These are phyloP conservation scores for Haberlea rhodopensis DNA, from an alignment of 257 asterid genomes.

Conservation along the genomic window DNA sequence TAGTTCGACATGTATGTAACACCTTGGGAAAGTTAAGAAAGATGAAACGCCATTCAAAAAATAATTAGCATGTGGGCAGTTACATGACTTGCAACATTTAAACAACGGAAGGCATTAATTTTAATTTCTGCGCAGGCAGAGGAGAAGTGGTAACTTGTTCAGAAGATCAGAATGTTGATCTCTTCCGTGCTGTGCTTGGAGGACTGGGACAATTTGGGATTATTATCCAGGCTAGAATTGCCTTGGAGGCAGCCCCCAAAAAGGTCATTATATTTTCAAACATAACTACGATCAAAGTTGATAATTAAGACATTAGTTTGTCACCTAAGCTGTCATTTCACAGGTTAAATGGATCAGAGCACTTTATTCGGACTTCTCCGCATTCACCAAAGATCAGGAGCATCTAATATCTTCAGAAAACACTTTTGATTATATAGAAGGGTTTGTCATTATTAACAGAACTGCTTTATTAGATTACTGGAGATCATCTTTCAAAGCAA, in stretches of 20 bases:
- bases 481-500: constrained; percentile 9
- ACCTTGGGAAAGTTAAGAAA: too few species aligned
- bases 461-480: neutral
- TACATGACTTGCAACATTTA: neutral
- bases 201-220: constrained; percentile 55
- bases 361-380: constrained; percentile 7
- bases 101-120: neutral
- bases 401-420: constrained; percentile 8
- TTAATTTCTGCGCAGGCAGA: constrained; percentile 28
- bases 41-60: neutral
- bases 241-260: constrained; percentile 29
- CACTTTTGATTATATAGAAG: constrained; percentile 9
- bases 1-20: neutral
- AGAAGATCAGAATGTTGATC: constrained; percentile 42
- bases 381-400: constrained; percentile 3
- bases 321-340: neutral
- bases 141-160: constrained; percentile 49
- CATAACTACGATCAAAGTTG: neutral
- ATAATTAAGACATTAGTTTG: neutral
- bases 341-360: constrained; percentile 19
- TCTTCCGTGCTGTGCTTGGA: constrained; percentile 45
- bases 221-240: constrained; percentile 45
- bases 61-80: neutral
- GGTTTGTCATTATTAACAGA: constrained; percentile 5
- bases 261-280: neutral